Conservation (phyloP, 768 basidiomycete genomes). For the Termitomyces sp. region DNA sequence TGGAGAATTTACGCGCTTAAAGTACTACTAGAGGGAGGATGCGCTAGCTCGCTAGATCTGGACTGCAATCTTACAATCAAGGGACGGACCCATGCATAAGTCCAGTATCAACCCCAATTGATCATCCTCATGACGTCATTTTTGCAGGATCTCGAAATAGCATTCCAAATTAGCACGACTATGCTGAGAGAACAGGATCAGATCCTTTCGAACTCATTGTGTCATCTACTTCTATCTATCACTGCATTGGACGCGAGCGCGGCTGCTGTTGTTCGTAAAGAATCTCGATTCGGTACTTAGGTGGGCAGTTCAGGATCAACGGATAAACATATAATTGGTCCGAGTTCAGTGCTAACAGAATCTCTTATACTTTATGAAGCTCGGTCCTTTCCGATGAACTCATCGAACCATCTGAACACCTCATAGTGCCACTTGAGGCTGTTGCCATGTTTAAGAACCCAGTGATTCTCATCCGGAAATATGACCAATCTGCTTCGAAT, state of each 20-base stretch:
- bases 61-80: too few relatives aligned
- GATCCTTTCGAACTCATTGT: too few relatives aligned
- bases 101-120: too few relatives aligned
- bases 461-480: conserved; percentile 91
- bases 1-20: too few relatives aligned
- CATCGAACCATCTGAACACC: conserved; percentile 85
- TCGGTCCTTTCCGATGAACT: conserved; percentile 44
- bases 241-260: neutral
- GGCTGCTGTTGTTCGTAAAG: neutral
- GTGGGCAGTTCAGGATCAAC: neutral
- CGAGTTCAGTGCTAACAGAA: neutral
- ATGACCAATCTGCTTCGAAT: conserved; percentile 74
- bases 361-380: neutral
- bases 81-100: too few relatives aligned
- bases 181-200: too few relatives aligned
- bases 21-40: too few relatives aligned
- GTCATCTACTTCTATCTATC: neutral
- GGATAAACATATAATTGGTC: neutral
- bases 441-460: conserved; percentile 80
- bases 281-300: neutral
- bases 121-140: neutral
- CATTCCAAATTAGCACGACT: too few relatives aligned
- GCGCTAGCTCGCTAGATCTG: too few relatives aligned
- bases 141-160: neutral
- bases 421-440: conserved; percentile 95